Evolutionary conservation across 805 yeast genomes (phyloP).

Genomic region (Maudiozyma barnettii): DNA sequence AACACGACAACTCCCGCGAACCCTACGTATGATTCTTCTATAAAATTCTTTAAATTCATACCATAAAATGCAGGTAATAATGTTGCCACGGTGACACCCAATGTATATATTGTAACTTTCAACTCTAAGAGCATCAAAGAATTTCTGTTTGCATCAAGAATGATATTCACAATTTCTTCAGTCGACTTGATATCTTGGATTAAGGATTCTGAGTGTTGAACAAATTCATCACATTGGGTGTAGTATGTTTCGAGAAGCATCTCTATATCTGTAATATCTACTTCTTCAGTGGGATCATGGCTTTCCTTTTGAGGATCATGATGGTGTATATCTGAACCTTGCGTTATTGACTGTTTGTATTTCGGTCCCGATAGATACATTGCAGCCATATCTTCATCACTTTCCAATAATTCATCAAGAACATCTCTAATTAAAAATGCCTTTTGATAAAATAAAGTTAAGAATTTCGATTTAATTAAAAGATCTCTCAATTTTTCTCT

Average conservation of each 20-base stretch:
- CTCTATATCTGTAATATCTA: constrained; percentile 65
- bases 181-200: constrained; percentile 80
- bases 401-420: constrained; percentile 73
- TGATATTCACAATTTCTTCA: constrained; percentile 86
- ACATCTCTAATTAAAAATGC: constrained; percentile 68
- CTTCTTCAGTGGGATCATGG: constrained; percentile 6
- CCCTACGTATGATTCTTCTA: constrained; percentile 59
- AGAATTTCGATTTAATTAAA: constrained; percentile 59
- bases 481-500: constrained; percentile 65
- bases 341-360: neutral
- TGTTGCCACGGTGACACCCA: constrained; percentile 81
- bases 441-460: constrained; percentile 67
- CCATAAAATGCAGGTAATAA: constrained; percentile 83
- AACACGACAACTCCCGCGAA: constrained; percentile 47
- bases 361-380: constrained; percentile 51
- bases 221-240: constrained; percentile 86
- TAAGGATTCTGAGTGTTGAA: constrained; percentile 79
- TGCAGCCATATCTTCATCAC: constrained; percentile 72
- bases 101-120: constrained; percentile 70
- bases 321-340: neutral
- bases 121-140: constrained; percentile 80
- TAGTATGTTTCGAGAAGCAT: constrained; percentile 83
- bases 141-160: constrained; percentile 84
- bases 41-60: constrained; percentile 71
- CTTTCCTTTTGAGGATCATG: constrained; percentile 10